phyloP scores from a whole-genome alignment of 1,284 basidiomycete species.

The Ceratobasidium sp. region DNA sequence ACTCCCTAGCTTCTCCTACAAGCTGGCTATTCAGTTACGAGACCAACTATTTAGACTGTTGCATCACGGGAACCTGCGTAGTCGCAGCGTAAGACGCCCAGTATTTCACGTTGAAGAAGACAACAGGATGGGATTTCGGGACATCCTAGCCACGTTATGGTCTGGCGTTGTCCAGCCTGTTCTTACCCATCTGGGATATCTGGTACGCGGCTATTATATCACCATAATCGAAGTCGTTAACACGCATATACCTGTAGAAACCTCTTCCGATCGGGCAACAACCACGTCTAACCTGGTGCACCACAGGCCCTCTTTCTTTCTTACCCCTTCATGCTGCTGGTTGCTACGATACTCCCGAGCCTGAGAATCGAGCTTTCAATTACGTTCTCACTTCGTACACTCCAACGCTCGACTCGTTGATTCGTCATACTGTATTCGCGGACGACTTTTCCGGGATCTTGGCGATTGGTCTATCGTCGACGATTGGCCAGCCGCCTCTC shows the following conservation, averaged over 20 bases:
- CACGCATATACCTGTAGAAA: neutral
- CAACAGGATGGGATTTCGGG: no score
- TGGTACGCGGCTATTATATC: neutral
- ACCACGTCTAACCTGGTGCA: neutral
- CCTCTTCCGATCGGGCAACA: neutral
- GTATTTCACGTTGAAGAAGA: no score
- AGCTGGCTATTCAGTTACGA: no score
- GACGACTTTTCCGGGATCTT: neutral
- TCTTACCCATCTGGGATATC: neutral
- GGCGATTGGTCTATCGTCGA: neutral
- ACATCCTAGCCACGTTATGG: neutral
- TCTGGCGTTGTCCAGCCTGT: neutral
- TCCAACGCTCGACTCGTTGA: neutral
- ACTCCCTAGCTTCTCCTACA: no score
- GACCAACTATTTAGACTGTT: no score
- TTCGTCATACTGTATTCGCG: no score
- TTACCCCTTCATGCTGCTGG: neutral
- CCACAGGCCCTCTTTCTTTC: neutral
- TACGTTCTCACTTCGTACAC: neutral
- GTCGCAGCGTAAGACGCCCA: no score
- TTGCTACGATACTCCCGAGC: neutral
- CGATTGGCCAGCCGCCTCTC: neutral
- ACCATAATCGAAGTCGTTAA: no score
- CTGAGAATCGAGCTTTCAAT: neutral
- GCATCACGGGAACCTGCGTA: no score